Evolutionary conservation across 164 flowering plant genomes (phyloP).

Genomic region (Nelumbo lutea): DNA sequence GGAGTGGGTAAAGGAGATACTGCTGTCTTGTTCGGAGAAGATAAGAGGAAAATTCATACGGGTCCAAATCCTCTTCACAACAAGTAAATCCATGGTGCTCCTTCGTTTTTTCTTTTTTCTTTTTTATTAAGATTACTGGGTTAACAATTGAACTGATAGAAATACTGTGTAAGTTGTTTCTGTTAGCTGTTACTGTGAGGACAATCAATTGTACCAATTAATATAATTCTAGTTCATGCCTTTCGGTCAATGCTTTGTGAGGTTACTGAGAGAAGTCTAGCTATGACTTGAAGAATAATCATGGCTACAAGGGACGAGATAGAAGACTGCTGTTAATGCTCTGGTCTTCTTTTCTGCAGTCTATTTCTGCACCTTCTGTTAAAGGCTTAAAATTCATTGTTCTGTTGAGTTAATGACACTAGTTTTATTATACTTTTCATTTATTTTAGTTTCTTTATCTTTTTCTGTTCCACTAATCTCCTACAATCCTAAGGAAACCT

Average conservation of each 20-base stretch:
- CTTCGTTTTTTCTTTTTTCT: background rate
- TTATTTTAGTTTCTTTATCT: background rate
- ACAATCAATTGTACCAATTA: too few species aligned
- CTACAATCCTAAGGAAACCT: too few species aligned
- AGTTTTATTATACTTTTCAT: too few species aligned
- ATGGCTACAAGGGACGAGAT: too few species aligned
- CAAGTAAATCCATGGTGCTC: slow-evolving; percentile 13
- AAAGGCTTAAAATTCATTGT: slow-evolving; percentile 8
- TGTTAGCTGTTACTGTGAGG: too few species aligned
- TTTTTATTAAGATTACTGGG: background rate
- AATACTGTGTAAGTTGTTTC: background rate
- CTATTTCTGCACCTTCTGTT: slow-evolving; percentile 15
- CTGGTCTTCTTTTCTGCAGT: slow-evolving; percentile 24
- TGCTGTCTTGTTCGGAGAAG: slow-evolving; percentile 33
- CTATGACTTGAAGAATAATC: too few species aligned
- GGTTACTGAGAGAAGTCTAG: too few species aligned
- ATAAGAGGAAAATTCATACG: slow-evolving; percentile 57
- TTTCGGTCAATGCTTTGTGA: too few species aligned
- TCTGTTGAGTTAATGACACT: slow-evolving; percentile 16
- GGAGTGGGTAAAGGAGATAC: slow-evolving; percentile 8
- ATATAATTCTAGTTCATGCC: too few species aligned
- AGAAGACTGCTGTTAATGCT: slow-evolving; percentile 20
- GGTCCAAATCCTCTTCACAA: slow-evolving; percentile 86
- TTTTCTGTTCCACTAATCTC: too few species aligned
- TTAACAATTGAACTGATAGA: background rate